Evolutionary conservation across 2,329 filamentous ascomycete species (phyloP).

Genomic region (Nigrograna mackinnonii): DNA sequence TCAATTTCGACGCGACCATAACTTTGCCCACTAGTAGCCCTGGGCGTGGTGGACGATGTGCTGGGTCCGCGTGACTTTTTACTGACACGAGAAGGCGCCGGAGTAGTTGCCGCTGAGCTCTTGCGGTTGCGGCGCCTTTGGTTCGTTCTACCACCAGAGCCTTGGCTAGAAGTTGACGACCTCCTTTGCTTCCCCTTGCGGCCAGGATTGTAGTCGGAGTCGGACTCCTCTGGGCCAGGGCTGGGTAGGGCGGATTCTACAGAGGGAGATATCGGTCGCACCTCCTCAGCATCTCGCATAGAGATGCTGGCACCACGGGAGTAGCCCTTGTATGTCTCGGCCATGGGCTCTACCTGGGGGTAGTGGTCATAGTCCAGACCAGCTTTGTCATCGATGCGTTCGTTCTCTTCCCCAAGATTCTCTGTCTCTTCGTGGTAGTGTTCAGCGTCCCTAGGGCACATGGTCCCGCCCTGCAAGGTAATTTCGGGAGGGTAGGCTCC

Average conservation of each 20-base stretch:
- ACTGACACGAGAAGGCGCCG: constrained; percentile 13
- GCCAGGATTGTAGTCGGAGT: constrained; percentile 40
- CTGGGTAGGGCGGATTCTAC: constrained; percentile 39
- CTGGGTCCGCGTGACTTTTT: constrained; percentile 19
- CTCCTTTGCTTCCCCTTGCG: constrained; percentile 25
- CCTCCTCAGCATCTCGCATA: too few relatives aligned
- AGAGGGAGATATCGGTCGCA: too few relatives aligned
- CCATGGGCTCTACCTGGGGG: not conserved
- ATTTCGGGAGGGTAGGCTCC: constrained; percentile 14
- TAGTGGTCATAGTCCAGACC: constrained; percentile 9
- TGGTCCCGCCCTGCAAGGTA: constrained; percentile 16
- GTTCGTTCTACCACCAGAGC: constrained; percentile 13
- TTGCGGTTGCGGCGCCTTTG: constrained; percentile 27
- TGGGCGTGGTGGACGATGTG: not conserved
- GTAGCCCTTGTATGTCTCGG: not conserved
- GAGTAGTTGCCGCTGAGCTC: constrained; percentile 15
- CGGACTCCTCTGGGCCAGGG: constrained; percentile 31
- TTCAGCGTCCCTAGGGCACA: constrained; percentile 35
- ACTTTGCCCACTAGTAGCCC: too few relatives aligned
- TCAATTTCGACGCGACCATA: not conserved
- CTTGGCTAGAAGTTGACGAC: constrained; percentile 28
- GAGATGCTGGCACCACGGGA: constrained; percentile 8
- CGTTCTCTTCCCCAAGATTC: not conserved
- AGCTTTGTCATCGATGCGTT: constrained; percentile 9
- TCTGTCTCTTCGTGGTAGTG: constrained; percentile 25